A percentile compares a stretch with the other conserved stretches of the same genome.
These are phyloP conservation scores for Mucor ambiguus DNA, from an alignment of 371 early-diverging fungal species.

Conservation along the genomic window DNA sequence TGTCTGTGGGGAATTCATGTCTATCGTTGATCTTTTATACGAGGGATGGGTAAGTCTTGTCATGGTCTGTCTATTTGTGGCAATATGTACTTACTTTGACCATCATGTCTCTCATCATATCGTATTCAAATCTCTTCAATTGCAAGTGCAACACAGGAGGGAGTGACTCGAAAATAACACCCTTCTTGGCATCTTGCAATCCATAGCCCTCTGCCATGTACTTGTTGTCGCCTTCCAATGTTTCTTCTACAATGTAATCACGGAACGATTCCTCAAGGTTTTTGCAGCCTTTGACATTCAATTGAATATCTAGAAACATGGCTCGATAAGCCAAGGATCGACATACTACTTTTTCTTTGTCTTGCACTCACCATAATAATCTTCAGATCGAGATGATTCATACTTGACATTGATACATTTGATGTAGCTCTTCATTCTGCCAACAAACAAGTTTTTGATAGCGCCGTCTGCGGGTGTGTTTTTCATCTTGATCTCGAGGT, in stretches of 20 bases:
- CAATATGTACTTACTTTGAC: conserved; percentile 68
- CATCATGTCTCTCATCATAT: conserved; percentile 87
- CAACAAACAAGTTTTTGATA: conserved; percentile 85
- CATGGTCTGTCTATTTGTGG: not conserved
- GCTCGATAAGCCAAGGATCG: no score
- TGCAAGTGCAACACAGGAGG: conserved; percentile 98
- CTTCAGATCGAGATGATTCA: conserved; percentile 88
- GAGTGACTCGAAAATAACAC: conserved; percentile 90
- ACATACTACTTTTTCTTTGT: not conserved
- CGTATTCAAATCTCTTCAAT: conserved; percentile 97
- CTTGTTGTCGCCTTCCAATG: conserved; percentile 95
- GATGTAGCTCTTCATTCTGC: conserved; percentile 94
- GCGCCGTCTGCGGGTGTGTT: conserved; percentile 90
- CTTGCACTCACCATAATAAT: conserved; percentile 34
- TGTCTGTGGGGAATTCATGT: conserved; percentile 88
- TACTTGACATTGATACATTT: conserved; percentile 91
- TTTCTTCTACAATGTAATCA: conserved; percentile 87
- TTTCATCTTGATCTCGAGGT: conserved; percentile 90
- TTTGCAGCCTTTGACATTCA: conserved; percentile 93
- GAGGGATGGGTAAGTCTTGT: not conserved
- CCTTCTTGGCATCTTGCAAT: conserved; percentile 95
- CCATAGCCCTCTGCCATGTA: conserved; percentile 97
- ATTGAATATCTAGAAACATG: conserved; percentile 65
- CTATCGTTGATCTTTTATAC: conserved; percentile 87
- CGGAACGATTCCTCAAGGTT: conserved; percentile 90